These are phyloP conservation scores for Saussurea involucrata DNA, from an alignment of 129 eudicot species.

Conservation along the genomic window DNA sequence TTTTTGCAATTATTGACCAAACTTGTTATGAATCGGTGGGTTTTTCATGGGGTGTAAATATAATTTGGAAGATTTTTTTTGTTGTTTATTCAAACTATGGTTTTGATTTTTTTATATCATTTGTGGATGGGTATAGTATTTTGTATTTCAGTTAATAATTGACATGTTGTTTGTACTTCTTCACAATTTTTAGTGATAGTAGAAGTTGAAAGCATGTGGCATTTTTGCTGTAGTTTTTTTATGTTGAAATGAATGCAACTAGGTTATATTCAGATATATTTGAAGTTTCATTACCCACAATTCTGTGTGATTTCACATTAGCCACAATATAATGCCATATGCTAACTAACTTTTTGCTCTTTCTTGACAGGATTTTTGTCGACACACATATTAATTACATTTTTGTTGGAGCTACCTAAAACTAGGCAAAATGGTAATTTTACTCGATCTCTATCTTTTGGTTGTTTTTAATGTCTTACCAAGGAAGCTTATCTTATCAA, in stretches of 20 bases:
- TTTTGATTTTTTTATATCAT: not conserved
- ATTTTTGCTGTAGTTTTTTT: not conserved
- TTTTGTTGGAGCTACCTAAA: not conserved
- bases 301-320: not conserved
- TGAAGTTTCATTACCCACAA: not conserved
- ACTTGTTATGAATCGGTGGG: not conserved
- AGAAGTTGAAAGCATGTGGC: too few relatives aligned
- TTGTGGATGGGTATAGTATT: not conserved
- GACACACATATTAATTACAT: not conserved
- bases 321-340: not conserved
- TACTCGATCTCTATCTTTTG: not conserved
- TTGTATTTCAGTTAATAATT: not conserved
- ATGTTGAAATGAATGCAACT: not conserved
- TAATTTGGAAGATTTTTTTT: not conserved
- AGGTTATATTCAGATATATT: not conserved
- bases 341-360: not conserved
- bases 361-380: conserved; percentile 11
- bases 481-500: not conserved
- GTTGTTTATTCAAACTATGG: not conserved
- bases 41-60: not conserved
- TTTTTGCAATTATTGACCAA: not conserved
- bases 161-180: not conserved
- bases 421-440: conserved; percentile 34
- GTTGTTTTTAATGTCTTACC: not conserved
- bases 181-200: not conserved